These are phyloP conservation scores for Zanthoxylum bungeanum DNA, from an alignment of 345 rosid genomes.

Conservation along the genomic window DNA sequence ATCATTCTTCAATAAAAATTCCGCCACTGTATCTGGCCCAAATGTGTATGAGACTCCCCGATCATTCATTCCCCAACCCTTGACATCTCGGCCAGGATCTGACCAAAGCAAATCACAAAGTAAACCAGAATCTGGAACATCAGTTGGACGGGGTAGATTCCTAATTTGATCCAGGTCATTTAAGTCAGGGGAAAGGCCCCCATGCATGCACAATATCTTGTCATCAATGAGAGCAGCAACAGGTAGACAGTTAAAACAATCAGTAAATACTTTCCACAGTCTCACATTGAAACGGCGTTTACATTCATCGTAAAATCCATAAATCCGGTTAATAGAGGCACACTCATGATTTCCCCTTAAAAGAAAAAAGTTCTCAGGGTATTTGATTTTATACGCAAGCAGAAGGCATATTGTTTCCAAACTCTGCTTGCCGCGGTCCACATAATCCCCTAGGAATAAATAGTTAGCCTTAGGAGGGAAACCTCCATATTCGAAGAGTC, in stretches of 20 bases:
- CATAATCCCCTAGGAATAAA: conserved; percentile 85
- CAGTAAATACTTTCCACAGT: conserved; percentile 78
- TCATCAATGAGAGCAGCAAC: conserved; percentile 88
- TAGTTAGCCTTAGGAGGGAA: conserved; percentile 86
- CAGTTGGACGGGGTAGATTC: conserved; percentile 68
- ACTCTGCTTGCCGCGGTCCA: conserved; percentile 98
- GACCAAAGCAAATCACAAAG: conserved; percentile 96
- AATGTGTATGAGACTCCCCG: conserved; percentile 89
- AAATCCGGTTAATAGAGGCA: conserved; percentile 85
- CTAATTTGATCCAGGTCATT: conserved; percentile 70
- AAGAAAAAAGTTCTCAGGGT: conserved; percentile 86
- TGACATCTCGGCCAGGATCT: conserved; percentile 75
- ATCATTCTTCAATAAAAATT: conserved; percentile 66
- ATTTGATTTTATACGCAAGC: conserved; percentile 85
- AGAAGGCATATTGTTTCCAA: conserved; percentile 90
- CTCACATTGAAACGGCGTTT: conserved; percentile 81
- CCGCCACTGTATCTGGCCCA: conserved; percentile 75
- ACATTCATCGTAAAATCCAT: conserved; percentile 94
- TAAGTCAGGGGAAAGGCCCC: conserved; percentile 90
- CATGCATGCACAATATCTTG: conserved; percentile 93
- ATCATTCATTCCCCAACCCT: conserved; percentile 92
- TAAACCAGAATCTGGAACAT: conserved; percentile 85
- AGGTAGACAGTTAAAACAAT: conserved; percentile 90
- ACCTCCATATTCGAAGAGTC: conserved; percentile 90
- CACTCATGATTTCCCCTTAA: conserved; percentile 87